A percentile compares a stretch with the other conserved stretches of the same genome.
Evolutionary conservation across 495 filamentous ascomycete species (phyloP).

Genomic region (Cenococcum geophilum): DNA sequence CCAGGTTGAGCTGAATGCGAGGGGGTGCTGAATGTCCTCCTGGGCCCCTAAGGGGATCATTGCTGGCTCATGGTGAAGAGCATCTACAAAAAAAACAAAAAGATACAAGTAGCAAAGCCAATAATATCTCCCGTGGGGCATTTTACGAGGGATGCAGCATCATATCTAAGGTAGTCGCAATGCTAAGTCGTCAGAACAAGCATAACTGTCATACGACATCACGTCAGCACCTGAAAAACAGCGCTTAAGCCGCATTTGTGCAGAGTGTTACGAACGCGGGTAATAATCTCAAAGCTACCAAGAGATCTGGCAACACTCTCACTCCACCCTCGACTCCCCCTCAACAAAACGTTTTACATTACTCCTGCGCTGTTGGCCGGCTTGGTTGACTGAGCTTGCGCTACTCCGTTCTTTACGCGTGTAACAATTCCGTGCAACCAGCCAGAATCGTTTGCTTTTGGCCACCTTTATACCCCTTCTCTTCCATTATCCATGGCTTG

Average conservation of each 20-base stretch:
- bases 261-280: not conserved
- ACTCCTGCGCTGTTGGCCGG: not conserved
- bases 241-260: conserved; percentile 7
- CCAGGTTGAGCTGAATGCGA: conserved; percentile 44
- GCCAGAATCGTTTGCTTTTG: not conserved
- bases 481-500: conserved; percentile 16
- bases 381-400: not conserved
- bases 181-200: not conserved
- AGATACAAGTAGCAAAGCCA: conserved; percentile 1
- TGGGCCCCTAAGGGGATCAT: conserved; percentile 13
- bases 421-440: not conserved
- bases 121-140: not conserved
- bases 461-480: not conserved
- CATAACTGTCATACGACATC: not conserved
- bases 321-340: not conserved
- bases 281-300: not conserved
- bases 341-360: not conserved
- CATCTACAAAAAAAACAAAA: not conserved
- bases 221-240: not conserved
- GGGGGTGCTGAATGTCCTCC: conserved; percentile 10
- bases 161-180: not conserved
- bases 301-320: too few relatives aligned
- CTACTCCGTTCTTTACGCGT: not conserved
- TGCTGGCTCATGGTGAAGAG: conserved; percentile 9
- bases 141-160: not conserved